Evolutionary conservation across 192 early-diverging fungal species (phyloP).

Genomic region (Entomortierella beljakovae): DNA sequence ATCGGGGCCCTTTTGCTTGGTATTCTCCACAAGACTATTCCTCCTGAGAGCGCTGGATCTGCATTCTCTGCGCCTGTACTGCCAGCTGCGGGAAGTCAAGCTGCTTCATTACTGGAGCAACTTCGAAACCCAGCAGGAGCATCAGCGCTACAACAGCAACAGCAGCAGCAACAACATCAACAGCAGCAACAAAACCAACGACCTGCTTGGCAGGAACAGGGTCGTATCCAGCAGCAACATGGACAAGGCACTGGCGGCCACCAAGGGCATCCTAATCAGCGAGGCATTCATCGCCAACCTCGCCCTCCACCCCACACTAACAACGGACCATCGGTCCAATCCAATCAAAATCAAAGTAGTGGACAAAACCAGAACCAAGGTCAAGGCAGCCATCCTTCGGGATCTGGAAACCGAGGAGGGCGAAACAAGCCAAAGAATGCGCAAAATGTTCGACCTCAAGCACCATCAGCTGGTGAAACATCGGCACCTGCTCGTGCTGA

Average conservation of each 20-base stretch:
- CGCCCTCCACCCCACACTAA: constrained; percentile 31
- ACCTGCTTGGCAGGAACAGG: constrained; percentile 20
- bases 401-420: neutral
- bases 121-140: constrained; percentile 13
- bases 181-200: constrained; percentile 13
- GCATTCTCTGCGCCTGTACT: constrained; percentile 8
- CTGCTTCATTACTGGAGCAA: constrained; percentile 32
- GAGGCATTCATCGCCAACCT: constrained; percentile 30
- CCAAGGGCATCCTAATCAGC: constrained; percentile 13
- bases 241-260: neutral
- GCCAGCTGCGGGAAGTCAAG: constrained; percentile 37
- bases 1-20: constrained; percentile 27
- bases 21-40: constrained; percentile 36
- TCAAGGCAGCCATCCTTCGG: neutral
- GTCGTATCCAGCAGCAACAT: constrained; percentile 32
- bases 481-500: neutral
- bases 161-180: constrained; percentile 18
- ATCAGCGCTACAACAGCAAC: neutral
- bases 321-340: constrained; percentile 1
- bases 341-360: neutral
- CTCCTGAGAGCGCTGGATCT: constrained; percentile 12
- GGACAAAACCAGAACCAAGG: no score
- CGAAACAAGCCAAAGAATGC: neutral
- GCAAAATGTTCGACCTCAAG: neutral
- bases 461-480: neutral